phyloP scores from a whole-genome alignment of 2,329 filamentous ascomycete genomes.

The Leptographium radiaticola region DNA sequence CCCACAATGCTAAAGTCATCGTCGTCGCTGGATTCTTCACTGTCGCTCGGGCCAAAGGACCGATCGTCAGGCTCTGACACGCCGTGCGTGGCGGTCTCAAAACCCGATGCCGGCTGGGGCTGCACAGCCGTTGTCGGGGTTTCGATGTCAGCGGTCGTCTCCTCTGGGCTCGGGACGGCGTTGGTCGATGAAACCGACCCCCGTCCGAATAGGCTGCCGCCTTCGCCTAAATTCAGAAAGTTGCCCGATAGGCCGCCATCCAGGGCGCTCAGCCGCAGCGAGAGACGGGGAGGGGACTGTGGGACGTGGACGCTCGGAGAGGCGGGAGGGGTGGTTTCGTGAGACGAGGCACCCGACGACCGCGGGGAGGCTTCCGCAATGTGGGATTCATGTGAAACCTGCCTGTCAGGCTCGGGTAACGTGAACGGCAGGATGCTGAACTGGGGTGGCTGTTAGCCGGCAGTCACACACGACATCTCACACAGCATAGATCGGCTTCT shows the following conservation, averaged over 20 bases:
- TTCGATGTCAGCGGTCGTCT: neutral
- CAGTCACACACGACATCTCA: neutral
- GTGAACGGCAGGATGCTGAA: conserved; percentile 17
- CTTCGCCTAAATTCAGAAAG: conserved; percentile 11
- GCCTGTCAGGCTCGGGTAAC: conserved; percentile 3
- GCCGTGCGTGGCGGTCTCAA: neutral
- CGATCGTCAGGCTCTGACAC: neutral
- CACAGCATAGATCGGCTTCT: conserved; percentile 15
- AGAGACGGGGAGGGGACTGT: conserved; percentile 15
- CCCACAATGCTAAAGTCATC: conserved; percentile 3
- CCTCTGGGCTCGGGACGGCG: neutral
- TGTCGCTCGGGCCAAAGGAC: neutral
- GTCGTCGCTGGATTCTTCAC: neutral
- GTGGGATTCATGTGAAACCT: conserved; percentile 5
- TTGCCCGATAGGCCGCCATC: conserved; percentile 7
- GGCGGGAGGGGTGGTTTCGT: conserved; percentile 8
- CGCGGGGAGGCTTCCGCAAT: conserved; percentile 4
- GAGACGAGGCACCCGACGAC: conserved; percentile 4
- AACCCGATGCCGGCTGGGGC: neutral
- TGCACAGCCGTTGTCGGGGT: conserved; percentile 4
- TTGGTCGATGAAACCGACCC: conserved; percentile 7
- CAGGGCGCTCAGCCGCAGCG: conserved; percentile 14
- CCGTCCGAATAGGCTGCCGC: conserved; percentile 13
- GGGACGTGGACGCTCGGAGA: conserved; percentile 10
- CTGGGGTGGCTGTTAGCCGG: conserved; percentile 6